Base-by-base conservation (phyloP, 208 protist genomes). In the Acanthamoeba royreba region DNA sequence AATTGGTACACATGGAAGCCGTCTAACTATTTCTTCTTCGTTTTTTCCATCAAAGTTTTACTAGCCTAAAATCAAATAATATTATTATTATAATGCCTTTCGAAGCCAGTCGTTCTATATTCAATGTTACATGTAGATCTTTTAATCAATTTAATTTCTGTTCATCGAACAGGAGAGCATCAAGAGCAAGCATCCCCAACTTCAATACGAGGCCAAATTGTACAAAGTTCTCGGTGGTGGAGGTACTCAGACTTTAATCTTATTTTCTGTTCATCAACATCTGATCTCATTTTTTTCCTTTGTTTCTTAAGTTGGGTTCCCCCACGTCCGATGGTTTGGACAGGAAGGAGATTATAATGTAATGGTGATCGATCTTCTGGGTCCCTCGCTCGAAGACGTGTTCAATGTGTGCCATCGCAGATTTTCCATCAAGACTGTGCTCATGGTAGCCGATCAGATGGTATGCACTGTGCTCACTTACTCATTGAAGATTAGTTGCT, bases 301-400 rank as follows among this genome's bases (percentile, higher is more conserved):
- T 72, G 0, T 38, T 28, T 69, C 4, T 87, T 61, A 49, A 79
- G 97, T 99, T 9, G 99, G 99, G 42, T 98, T 99, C 38, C 98
- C 99, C 0, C 94, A 97, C 38, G 96, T 99, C 1, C 98, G 98
- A 94, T 99, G 98, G 95, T 99, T 97, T 95, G 99, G 99, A 1
- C 66, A 97, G 5, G 98, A 99, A 47, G 99, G 98, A 1, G 98
- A 99, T 52, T 99, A 99, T 95, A 99, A 99, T 89, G 98, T 99
- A 17, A 98, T 99, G 96, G 99, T 99, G 33, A 99, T 99, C 96
- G 99, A 99, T 69, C 95, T 99, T 13, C 96, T 99, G 0, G 99
- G 99, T 0, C 99, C 99, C 15, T 98, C 96, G 72, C 96, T 99
- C 15, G 99, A 99, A 92, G 99, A 99, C 93, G 95, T 99, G 8